Percentiles rank a stretch among this genome's conserved stretches.
Conservation (phyloP, 257 asterid genomes). For the Paulownia fortunei region DNA sequence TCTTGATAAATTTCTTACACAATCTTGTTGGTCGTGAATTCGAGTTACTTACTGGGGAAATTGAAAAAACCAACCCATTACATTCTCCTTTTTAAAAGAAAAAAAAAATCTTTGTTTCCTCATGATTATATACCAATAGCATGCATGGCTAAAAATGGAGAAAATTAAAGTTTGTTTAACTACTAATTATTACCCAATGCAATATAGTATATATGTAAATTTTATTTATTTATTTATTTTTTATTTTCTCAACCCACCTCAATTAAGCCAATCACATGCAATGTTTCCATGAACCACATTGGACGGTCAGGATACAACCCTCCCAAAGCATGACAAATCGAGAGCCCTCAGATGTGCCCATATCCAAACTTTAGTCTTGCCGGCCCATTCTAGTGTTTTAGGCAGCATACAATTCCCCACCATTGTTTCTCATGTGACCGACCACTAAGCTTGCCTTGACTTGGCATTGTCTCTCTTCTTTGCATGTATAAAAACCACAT, state of each 20-base stretch:
- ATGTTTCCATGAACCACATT: conserved; percentile 45
- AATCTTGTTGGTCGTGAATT: no score
- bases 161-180: neutral
- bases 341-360: conserved; percentile 50
- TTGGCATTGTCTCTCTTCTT: conserved; percentile 50
- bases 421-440: conserved; percentile 68
- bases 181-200: conserved; percentile 13
- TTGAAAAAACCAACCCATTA: no score
- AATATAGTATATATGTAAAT: neutral
- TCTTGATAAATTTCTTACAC: neutral
- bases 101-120: neutral
- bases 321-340: conserved; percentile 3
- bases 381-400: conserved; percentile 43
- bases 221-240: neutral
- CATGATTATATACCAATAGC: conserved; percentile 4
- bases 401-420: conserved; percentile 64
- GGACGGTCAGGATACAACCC: conserved; percentile 44
- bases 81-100: no score
- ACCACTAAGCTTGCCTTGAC: conserved; percentile 58
- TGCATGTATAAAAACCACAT: conserved; percentile 38
- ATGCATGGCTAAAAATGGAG: conserved; percentile 22
- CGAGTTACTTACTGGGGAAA: no score
- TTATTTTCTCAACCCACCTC: conserved; percentile 20
- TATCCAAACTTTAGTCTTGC: conserved; percentile 41
- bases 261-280: conserved; percentile 65